Evolutionary conservation across 768 basidiomycete genomes (phyloP), one percentile per base, ranked within the genome.

Genomic region (Ephemerocybe angulata): DNA sequence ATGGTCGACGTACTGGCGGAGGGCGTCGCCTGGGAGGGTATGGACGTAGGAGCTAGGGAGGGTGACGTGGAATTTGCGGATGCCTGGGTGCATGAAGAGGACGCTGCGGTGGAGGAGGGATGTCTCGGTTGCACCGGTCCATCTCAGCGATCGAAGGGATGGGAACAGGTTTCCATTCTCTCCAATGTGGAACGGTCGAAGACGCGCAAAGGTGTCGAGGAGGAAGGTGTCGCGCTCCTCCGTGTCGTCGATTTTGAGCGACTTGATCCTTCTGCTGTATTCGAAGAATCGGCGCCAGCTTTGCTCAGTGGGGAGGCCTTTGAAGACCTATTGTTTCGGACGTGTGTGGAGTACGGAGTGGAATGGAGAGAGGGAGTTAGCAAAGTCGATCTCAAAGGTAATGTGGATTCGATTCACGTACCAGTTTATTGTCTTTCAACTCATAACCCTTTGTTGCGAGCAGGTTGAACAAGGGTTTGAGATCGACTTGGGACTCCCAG

Each of bases 271-370:
- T 17, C 67, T 61, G n/a, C 73, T 75, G 57, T 86, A 87, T 41
- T 72, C 75, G 53, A 78, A 72, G 60, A 85, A 83, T 29, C 77
- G 69, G 21, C 63, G 64, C 86, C 85, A 87, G 68, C 83, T 81
- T 13, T 61, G 70, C 12, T 78, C 66, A 25, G 77, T 70, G 27
- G 74, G 80, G 5, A 67, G 63, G 4, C 67, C 67, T 12, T 64
- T 62, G 58, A 83, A 83, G 43, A 52, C 63, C 81, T 83, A n/a
- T n/a, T n/a, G n/a, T n/a, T n/a, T n/a, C n/a, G n/a, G n/a, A n/a
- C n/a, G n/a, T n/a, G n/a, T n/a, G 55, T 3, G 29, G 30, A 53
- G 44, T 17, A 58, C 47, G 38, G 30, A 59, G 24, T 29, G 33
- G 33, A 41, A 19, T 13, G 10, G n/a, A 19, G 15, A 19, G 21